Conservation (phyloP, 2,329 filamentous ascomycete genomes). For the Phaeosphaeria sp. region DNA sequence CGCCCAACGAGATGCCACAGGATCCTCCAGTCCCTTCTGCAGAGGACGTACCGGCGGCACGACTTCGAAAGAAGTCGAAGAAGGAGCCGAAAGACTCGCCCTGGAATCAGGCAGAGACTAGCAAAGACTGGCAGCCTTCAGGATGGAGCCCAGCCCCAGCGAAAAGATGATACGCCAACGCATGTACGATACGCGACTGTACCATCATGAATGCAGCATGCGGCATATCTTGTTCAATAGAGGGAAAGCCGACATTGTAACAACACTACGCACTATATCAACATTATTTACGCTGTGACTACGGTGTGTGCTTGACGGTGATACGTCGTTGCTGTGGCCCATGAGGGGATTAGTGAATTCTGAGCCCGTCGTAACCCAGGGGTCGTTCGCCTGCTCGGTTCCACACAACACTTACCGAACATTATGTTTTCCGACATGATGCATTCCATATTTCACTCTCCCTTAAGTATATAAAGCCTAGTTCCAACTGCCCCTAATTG, state of each 20-base stretch:
- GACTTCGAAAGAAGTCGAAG: slow-evolving; percentile 28
- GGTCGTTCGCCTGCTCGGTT: not conserved
- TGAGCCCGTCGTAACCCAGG: not conserved
- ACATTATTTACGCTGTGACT: not conserved
- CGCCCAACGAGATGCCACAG: slow-evolving; percentile 24
- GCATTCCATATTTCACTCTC: too few species aligned
- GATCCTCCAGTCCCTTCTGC: slow-evolving; percentile 25
- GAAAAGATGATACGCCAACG: slow-evolving; percentile 23
- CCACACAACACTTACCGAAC: too few species aligned
- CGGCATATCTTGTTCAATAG: not conserved
- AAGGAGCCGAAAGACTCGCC: slow-evolving; percentile 46
- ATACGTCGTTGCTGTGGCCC: not conserved
- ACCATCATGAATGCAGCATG: slow-evolving; percentile 1
- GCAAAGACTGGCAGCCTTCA: slow-evolving; percentile 56
- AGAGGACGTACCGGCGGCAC: slow-evolving; percentile 21
- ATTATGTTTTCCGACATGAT: too few species aligned
- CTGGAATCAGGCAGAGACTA: slow-evolving; percentile 48
- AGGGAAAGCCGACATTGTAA: not conserved
- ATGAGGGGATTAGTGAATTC: not conserved
- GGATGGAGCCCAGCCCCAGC: slow-evolving; percentile 53
- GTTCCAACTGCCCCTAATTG: too few species aligned
- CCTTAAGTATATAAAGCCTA: too few species aligned
- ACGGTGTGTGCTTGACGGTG: not conserved
- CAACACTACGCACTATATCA: not conserved
- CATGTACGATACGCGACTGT: not conserved